These are phyloP conservation scores for Xylaria longipes DNA, from an alignment of 495 filamentous ascomycete genomes.

Conservation along the genomic window DNA sequence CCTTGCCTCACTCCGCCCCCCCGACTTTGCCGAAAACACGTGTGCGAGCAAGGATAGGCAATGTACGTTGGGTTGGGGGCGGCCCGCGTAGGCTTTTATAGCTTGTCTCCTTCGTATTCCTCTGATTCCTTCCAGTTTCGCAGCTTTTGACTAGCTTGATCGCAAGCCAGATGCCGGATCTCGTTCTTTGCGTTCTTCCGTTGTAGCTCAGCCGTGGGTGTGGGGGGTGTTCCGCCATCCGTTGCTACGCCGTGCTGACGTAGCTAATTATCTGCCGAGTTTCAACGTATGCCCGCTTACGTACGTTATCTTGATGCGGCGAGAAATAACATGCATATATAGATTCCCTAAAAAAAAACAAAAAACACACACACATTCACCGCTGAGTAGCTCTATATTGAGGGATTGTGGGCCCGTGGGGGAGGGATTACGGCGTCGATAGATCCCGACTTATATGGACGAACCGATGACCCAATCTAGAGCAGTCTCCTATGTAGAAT, in stretches of 20 bases:
- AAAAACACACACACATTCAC: background rate
- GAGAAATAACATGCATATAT: background rate
- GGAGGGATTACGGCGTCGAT: constrained; percentile 6
- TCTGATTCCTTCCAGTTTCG: constrained; percentile 14
- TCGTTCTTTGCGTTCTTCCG: background rate
- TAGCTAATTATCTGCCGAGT: background rate
- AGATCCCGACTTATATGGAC: background rate
- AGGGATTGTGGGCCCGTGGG: background rate
- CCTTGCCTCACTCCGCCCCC: constrained; percentile 5
- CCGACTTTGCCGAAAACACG: constrained; percentile 18
- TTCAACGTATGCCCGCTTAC: background rate
- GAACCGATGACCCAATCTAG: background rate
- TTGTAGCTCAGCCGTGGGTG: background rate
- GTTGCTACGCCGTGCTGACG: constrained; percentile 15
- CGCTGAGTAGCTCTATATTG: background rate
- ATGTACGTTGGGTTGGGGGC: constrained; percentile 18
- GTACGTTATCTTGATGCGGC: background rate
- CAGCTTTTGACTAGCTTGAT: background rate
- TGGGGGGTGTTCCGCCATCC: constrained; percentile 2
- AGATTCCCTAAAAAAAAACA: no score
- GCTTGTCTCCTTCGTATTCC: background rate
- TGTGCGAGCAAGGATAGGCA: constrained; percentile 7
- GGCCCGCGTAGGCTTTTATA: background rate
- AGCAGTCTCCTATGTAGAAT: background rate
- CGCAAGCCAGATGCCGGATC: no score